Base-by-base conservation (phyloP, 257 asterid genomes). In the Petrea volubilis region DNA sequence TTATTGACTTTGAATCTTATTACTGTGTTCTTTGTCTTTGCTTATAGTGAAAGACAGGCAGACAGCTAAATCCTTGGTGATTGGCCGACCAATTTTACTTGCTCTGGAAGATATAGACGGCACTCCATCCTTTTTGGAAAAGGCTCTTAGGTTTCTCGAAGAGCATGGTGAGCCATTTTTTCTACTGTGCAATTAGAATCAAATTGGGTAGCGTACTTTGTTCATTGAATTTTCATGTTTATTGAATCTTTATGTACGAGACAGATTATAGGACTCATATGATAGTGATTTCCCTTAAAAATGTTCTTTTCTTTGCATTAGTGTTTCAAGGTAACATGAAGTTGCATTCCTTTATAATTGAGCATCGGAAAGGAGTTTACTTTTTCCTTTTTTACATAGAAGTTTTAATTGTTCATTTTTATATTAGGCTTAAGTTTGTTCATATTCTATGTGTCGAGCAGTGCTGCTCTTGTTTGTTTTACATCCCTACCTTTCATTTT, bases 61-160 rank as follows among this genome's bases (percentile, higher is more conserved):
- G 74, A 71, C 89, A 56, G 89, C 72, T 43, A 95, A 92, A 70
- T 88, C 95, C 56, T 61, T 87, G 81, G 98, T 95, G 68, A 66
- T 92, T 80, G 99, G 99, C 33, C 77, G 96, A 57, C 99, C 99
- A 31, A 79, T 95, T 81, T 84, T 95, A 82, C 98, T 95, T 81
- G 99, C 99, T 60, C 81, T 95, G 77, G 99, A 95, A 88, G 98
- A 95, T 73, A 81, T 87, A 63, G 99, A 95, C 65, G 99, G 99
- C 74, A 87, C 94, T 77, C 97, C 97, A 51, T 92, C 99, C 72
- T 95, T 95, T 82, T 68, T 95, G 87, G 99, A 95, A 83, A 95
- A 95, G 82, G 96, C 99, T 77, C 96, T 95, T 69, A 82, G 85
- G 80, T 95, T 95, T 78, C 70, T 95, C 21, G 99, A 95, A 86